phyloP scores from a whole-genome alignment of 495 filamentous ascomycete species.

The Lasiosphaeria miniovina region DNA sequence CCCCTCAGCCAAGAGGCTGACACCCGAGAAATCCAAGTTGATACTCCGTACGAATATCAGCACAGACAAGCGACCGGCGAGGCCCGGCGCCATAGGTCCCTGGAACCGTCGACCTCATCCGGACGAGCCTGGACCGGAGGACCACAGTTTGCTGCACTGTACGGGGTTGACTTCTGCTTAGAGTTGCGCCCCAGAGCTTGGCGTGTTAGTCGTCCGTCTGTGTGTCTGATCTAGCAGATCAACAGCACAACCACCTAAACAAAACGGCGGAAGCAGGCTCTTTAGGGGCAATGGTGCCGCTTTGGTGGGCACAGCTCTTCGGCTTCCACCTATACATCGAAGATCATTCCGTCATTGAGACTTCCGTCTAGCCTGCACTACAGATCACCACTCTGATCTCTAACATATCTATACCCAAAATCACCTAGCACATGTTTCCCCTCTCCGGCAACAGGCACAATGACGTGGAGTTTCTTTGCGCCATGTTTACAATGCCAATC shows the following conservation, averaged over 20 bases:
- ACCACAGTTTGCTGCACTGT: background rate
- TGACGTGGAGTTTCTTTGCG: background rate
- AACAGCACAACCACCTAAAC: background rate
- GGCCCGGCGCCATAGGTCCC: background rate
- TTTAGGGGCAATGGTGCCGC: background rate
- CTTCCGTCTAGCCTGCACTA: background rate
- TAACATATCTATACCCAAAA: background rate
- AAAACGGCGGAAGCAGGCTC: background rate
- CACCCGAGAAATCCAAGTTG: too few species aligned
- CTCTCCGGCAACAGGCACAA: too few species aligned
- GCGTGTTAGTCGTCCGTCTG: background rate
- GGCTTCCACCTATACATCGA: background rate
- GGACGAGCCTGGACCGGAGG: background rate
- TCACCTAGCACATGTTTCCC: background rate
- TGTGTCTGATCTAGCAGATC: background rate
- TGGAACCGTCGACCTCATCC: background rate
- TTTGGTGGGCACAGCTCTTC: background rate
- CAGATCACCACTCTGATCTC: background rate
- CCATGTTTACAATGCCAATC: background rate
- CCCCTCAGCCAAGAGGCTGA: too few species aligned
- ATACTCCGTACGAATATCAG: background rate
- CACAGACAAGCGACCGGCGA: background rate
- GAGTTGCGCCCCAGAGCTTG: background rate
- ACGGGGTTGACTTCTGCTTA: background rate
- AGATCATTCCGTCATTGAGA: background rate